Conservation (phyloP, 805 yeast species). For the Ogataea philodendri region DNA sequence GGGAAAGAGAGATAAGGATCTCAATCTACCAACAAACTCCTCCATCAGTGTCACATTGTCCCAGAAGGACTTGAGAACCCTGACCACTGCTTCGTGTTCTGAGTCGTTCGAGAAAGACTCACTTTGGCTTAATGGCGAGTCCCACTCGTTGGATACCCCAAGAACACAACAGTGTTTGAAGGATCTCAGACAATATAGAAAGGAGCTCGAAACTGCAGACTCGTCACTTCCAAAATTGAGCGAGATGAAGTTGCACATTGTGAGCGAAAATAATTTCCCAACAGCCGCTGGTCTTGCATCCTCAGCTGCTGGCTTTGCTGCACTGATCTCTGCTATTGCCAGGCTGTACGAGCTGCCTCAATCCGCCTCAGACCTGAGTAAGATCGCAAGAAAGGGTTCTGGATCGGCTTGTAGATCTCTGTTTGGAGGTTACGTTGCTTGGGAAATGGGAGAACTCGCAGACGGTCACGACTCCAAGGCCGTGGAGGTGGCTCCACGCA, state of each 20-base stretch:
- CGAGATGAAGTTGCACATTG: constrained; percentile 68
- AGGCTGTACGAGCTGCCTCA: constrained; percentile 82
- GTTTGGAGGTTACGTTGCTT: constrained; percentile 97
- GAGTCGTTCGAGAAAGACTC: constrained; percentile 56
- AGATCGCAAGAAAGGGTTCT: constrained; percentile 95
- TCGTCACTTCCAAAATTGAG: constrained; percentile 58
- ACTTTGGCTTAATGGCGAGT: constrained; percentile 83
- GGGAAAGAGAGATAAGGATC: constrained; percentile 91
- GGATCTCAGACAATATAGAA: constrained; percentile 71
- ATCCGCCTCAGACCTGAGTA: constrained; percentile 78
- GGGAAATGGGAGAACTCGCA: constrained; percentile 86
- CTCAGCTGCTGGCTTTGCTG: constrained; percentile 98
- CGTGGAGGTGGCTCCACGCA: constrained; percentile 79
- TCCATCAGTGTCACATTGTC: constrained; percentile 93
- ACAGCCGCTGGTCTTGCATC: constrained; percentile 99
- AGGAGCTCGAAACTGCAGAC: constrained; percentile 56
- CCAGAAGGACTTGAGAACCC: constrained; percentile 85
- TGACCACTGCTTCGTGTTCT: constrained; percentile 82
- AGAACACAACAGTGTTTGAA: constrained; percentile 70
- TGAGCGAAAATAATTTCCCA: constrained; percentile 94
- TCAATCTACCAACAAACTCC: constrained; percentile 93
- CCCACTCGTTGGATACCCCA: constrained; percentile 64
- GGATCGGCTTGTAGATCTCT: constrained; percentile 98
- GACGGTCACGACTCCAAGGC: constrained; percentile 96
- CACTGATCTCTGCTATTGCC: constrained; percentile 87